Evolutionary conservation across 2,329 filamentous ascomycete species (phyloP).

Genomic region (Zopfia rhizophila): DNA sequence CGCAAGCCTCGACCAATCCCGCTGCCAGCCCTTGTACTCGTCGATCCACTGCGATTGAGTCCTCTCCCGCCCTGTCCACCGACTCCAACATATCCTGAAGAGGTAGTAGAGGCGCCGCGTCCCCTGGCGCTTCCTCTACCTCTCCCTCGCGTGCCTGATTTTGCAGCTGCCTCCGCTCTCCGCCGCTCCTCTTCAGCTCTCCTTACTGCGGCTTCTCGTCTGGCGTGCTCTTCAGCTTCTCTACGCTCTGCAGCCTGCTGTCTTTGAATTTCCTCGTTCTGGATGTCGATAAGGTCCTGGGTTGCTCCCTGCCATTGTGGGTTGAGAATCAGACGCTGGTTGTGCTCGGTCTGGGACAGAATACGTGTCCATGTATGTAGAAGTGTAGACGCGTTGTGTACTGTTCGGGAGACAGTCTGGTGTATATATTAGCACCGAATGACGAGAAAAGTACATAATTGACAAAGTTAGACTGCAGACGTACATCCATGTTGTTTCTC

Average conservation of each 20-base stretch:
- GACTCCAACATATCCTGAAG: conserved; percentile 54
- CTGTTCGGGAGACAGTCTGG: conserved; percentile 85
- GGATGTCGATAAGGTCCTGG: conserved; percentile 85
- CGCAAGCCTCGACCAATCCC: conserved; percentile 57
- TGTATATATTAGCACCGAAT: conserved; percentile 19
- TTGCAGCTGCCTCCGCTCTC: conserved; percentile 68
- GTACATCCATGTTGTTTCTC: conserved; percentile 80
- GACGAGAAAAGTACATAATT: too few relatives aligned
- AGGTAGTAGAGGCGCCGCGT: conserved; percentile 41
- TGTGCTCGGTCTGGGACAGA: conserved; percentile 96
- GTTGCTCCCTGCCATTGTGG: conserved; percentile 89
- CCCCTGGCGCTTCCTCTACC: conserved; percentile 48
- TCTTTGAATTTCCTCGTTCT: conserved; percentile 78
- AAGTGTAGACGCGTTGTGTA: conserved; percentile 86
- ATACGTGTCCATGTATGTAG: conserved; percentile 97
- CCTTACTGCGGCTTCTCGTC: conserved; percentile 73
- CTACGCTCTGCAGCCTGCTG: conserved; percentile 82
- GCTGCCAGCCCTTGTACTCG: conserved; percentile 53
- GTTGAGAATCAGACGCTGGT: conserved; percentile 89
- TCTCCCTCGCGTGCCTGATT: conserved; percentile 52
- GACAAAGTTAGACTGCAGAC: conserved; percentile 28
- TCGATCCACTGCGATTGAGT: conserved; percentile 57
- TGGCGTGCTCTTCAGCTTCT: conserved; percentile 80
- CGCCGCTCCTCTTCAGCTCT: conserved; percentile 64
- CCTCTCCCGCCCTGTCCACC: conserved; percentile 61